Base-by-base conservation (phyloP, 2,329 filamentous ascomycete genomes). In the Ophiocordyceps camponoti-leonardi region DNA sequence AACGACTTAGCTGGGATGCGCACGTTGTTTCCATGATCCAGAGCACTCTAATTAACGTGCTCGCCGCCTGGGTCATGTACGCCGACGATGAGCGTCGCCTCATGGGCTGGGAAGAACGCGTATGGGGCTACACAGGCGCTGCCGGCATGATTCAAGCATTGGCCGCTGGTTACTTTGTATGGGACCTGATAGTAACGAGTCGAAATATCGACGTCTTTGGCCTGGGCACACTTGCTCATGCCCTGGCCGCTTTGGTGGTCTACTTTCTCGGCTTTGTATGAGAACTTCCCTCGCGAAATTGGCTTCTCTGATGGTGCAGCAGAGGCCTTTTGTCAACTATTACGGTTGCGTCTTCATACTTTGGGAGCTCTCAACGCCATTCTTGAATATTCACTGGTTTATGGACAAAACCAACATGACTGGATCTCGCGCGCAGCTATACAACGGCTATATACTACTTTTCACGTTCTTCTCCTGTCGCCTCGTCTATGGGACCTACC, bases 351-450 rank as follows among this genome's bases (percentile, higher is more conserved):
- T 77, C 48, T 93, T 93, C 62, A 85, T 93, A 55, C 79, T 92
- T 48, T 93, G 87, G 75, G 86, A 93, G 62, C 74, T 93, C 37
- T 88, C 83, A 23, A 83, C 81, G 5, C 84, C 85, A 8, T 88
- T 92, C 62, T 72, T 92, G 47, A 93, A 93, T 59, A 75, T 90
- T 58, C 86, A 93, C 68, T 93, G 86, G 86, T 92, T 92, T 67
- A 85, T 83, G 64, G 86, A 93, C 64, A 93, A 93, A 67, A 67
- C 90, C 48, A 73, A 77, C 55, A 79, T 86, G 71, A 92, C 86
- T 0, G 86, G 86, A 33, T 79, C 80, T 19, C 71, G 68, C 45
- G 62, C 77, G 22, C 86, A 92, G 65, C 72, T 88, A 26, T 79
- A 85, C 62, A 92, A 92, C 56, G 85, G 85, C 53, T 69, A 87